Evolutionary conservation across 2,329 filamentous ascomycete species (phyloP), one percentile per base, ranked within the genome.

Genomic region (Nigrograna mackinnonii): DNA sequence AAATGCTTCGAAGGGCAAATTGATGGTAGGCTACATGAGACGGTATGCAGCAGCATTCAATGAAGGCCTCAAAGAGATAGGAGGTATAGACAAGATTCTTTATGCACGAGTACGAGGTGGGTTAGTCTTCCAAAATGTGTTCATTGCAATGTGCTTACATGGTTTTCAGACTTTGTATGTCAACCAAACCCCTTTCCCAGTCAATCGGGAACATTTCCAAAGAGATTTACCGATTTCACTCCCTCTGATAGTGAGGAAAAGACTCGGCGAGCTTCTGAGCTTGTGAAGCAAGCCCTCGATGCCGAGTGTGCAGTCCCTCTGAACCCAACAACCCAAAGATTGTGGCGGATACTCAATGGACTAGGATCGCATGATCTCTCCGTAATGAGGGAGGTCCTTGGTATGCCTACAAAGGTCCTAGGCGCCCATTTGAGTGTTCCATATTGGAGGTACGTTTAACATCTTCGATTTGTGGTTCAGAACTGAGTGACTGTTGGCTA

Each of bases 11-110:
- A 53, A 60, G 12, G 71, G 70, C 0, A 65, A 4, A 21, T 71
- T 83, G 2, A 79, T 85, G 53, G 79, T 86, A 0, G 81, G 80
- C 2, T 82, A 79, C 42, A 83, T 82, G 72, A 69, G 83, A 16
- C 72, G 82, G n/a, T 83, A 83, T 53, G 81, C 82, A 0, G 64
- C 76, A 0, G 72, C 74, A 1, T 84, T 84, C 48, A 61, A 71
- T 0, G 70, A 79, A 17, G 74, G 78, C 0, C 72, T 84, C 30
- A 68, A 74, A 45, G 82, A 85, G 47, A 66, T 85, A 0, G 74
- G 67, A 0, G 62, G 60, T 0, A 72, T 83, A 22, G 72, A 70
- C 0, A 70, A 74, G 35, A 78, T 86, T 11, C 62, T 73, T 16
- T 84, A 85, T 50, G 82, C 77, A 0, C 67, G 80, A 1, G 71